Base-by-base conservation (phyloP, 106 monocot species). In the Cymbidium sinense region DNA sequence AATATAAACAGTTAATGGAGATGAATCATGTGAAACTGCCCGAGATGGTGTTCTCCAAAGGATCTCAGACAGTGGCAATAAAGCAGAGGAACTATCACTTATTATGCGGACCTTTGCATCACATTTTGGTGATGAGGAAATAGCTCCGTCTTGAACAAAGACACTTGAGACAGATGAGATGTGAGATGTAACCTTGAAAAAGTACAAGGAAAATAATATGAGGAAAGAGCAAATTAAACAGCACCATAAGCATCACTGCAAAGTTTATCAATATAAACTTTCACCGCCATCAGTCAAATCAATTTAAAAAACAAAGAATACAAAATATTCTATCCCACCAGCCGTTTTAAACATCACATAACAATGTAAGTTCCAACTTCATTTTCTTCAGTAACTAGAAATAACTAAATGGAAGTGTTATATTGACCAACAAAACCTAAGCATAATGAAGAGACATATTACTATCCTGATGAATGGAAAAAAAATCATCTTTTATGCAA, bases 101-200 rank as follows among this genome's bases (percentile, higher is more conserved):
- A 98, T 92, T 18, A 94, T 77, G 76, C 98, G 94, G 70, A 98
- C 94, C 84, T 98, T 98, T 61, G 87, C 94, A 87, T 93, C 90
- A 81, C 84, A 92, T 80, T 82, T 87, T 78, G 85, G 43, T 70
- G 82, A 87, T 43, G 90, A 88, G 79, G 86, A 85, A 78, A 98
- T 64, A 64, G 88, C 86, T 7, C 98, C 98, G 84, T 98, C 98
- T 92, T 98, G 98, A 33, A 94, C 90, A 88, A 85, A 98, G 21
- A 94, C n/a, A 36, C 80, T 86, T 27, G 86, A 78, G 19, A 88
- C 64, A 0, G 92, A 92, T 71, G 98, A 98, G 73, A 98, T 76
- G 78, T 94, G 98, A 83, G 90, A 84, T 44, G 92, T 86, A 80
- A 92, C 94, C 98, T 96, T 85, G 71, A 88, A 75, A 37, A 81